These are phyloP conservation scores for Diaporthe ilicicola DNA, from an alignment of 2,329 filamentous ascomycete species.

Conservation along the genomic window DNA sequence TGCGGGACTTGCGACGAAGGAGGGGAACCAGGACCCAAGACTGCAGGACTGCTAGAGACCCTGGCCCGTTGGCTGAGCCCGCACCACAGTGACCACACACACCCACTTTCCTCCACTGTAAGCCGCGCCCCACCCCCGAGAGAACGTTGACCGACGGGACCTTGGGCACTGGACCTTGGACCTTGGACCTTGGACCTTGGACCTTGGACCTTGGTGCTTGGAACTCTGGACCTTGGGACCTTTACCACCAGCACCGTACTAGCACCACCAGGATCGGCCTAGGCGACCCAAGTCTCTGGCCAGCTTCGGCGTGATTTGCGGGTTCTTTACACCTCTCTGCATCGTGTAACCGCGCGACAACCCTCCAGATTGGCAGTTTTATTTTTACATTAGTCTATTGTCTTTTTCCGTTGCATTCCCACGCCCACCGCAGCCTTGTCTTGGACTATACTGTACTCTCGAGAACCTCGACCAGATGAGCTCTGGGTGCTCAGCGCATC, in stretches of 20 bases:
- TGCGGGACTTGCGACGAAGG: constrained; percentile 25
- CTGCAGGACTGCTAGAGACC: not conserved
- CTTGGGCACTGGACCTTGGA: not conserved
- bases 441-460: not conserved
- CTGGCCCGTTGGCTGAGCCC: constrained; percentile 18
- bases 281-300: constrained; percentile 26
- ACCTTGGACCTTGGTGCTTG: not conserved
- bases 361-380: not conserved
- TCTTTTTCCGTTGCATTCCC: not conserved
- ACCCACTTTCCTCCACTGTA: constrained; percentile 8
- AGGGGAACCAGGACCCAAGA: constrained; percentile 12
- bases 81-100: constrained; percentile 2
- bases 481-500: not conserved
- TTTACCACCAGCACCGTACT: constrained; percentile 1
- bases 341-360: constrained; percentile 32
- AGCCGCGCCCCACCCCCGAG: constrained; percentile 6
- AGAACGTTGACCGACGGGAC: not conserved
- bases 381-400: too few relatives aligned
- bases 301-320: constrained; percentile 28
- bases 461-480: not conserved
- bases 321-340: constrained; percentile 1
- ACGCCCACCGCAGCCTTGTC: not conserved
- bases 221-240: not conserved
- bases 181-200: constrained; percentile 3
- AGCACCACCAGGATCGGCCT: constrained; percentile 4